Evolutionary conservation across 345 rosid genomes (phyloP).

Genomic region (Iberis pinnata): DNA sequence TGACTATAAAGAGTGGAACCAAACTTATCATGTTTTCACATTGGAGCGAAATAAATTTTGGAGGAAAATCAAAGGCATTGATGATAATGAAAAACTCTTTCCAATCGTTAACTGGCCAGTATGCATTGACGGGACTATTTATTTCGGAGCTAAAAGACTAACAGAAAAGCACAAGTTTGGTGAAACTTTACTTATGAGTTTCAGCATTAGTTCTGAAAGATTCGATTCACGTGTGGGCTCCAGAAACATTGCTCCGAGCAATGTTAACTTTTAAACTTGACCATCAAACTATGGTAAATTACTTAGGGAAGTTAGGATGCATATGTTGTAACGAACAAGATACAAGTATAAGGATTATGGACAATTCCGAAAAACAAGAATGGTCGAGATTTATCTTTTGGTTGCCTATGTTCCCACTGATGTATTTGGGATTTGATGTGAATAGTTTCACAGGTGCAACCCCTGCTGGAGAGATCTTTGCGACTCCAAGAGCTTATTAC

Average conservation of each 20-base stretch:
- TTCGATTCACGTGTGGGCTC: neutral
- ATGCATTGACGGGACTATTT: neutral
- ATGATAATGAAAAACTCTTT: neutral
- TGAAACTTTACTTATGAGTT: neutral
- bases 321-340: neutral
- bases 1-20: neutral
- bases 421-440: neutral
- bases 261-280: neutral
- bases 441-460: neutral
- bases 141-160: neutral
- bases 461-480: neutral
- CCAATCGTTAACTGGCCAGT: neutral
- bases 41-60: neutral
- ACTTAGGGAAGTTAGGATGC: constrained; percentile 9
- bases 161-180: too few species aligned
- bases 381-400: neutral
- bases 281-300: neutral
- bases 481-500: too few species aligned
- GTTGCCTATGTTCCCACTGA: neutral
- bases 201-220: neutral
- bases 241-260: neutral
- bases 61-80: neutral
- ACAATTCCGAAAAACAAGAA: constrained; percentile 1
- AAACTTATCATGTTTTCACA: neutral
- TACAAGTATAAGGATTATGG: neutral